Evolutionary conservation across 2,329 filamentous ascomycete species (phyloP).

Genomic region (Colletotrichum sp.): DNA sequence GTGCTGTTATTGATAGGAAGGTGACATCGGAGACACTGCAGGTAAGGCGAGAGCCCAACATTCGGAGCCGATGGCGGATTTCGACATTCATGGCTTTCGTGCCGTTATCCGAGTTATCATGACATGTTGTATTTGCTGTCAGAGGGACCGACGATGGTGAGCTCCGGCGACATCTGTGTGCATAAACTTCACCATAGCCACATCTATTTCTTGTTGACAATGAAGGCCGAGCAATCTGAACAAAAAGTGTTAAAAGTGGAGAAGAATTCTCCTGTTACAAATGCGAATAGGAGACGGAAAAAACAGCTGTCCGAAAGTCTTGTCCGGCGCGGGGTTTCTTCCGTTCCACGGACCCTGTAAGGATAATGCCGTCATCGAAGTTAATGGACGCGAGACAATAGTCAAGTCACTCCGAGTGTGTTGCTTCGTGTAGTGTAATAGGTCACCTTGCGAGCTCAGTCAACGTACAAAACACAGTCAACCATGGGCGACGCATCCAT

Average conservation of each 20-base stretch:
- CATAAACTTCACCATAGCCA: background rate
- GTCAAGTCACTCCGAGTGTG: background rate
- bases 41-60: background rate
- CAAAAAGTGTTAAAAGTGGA: background rate
- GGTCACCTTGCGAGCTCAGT: background rate
- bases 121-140: background rate
- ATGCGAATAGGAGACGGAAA: background rate
- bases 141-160: background rate
- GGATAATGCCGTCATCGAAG: slow-evolving; percentile 13
- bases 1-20: background rate
- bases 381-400: background rate
- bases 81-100: background rate
- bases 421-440: background rate
- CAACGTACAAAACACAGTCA: background rate
- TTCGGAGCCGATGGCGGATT: background rate
- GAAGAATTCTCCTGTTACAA: background rate
- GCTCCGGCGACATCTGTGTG: background rate
- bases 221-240: background rate
- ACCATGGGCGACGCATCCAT: slow-evolving; percentile 22
- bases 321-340: background rate
- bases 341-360: background rate
- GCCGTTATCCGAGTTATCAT: background rate
- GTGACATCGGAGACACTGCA: background rate
- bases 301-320: background rate
- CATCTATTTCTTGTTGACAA: background rate